These are phyloP conservation scores for Eutrema salsugineum DNA, from an alignment of 441 rosid genomes.

Conservation along the genomic window DNA sequence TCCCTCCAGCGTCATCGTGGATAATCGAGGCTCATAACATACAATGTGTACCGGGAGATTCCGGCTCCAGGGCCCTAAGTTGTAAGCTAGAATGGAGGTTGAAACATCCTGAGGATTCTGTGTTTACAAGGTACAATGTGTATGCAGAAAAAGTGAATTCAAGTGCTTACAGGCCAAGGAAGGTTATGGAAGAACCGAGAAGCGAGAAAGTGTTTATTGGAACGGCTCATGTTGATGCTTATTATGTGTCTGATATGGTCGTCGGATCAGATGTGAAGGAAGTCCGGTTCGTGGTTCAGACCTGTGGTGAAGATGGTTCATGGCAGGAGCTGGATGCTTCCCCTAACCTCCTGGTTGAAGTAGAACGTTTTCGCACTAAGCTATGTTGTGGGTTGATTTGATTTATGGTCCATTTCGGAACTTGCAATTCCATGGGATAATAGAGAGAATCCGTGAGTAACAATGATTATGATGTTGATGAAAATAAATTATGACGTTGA, in stretches of 20 bases:
- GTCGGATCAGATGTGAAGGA: conserved; percentile 35
- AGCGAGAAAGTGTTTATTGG: conserved; percentile 42
- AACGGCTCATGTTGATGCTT: conserved; percentile 49
- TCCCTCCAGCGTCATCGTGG: conserved; percentile 58
- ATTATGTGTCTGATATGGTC: conserved; percentile 48
- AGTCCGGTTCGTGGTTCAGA: conserved; percentile 57
- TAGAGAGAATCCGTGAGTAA: not conserved
- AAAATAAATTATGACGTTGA: too few species aligned
- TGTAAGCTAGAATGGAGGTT: conserved; percentile 51
- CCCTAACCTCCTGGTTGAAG: conserved; percentile 42
- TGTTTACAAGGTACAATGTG: conserved; percentile 47
- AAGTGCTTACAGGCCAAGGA: conserved; percentile 11
- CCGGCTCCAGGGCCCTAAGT: conserved; percentile 37
- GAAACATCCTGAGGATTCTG: conserved; percentile 26
- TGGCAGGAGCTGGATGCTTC: conserved; percentile 55
- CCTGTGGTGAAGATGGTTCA: conserved; percentile 37
- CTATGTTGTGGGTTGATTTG: conserved; percentile 21
- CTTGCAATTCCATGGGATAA: not conserved
- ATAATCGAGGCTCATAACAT: conserved; percentile 37
- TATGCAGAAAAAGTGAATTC: conserved; percentile 35
- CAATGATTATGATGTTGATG: too few species aligned
- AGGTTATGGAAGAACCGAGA: conserved; percentile 2
- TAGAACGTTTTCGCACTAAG: conserved; percentile 29
- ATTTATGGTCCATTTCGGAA: not conserved
- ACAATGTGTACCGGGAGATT: conserved; percentile 34